phyloP scores from a whole-genome alignment of 768 basidiomycete genomes.

The Leccinum ochraceum region DNA sequence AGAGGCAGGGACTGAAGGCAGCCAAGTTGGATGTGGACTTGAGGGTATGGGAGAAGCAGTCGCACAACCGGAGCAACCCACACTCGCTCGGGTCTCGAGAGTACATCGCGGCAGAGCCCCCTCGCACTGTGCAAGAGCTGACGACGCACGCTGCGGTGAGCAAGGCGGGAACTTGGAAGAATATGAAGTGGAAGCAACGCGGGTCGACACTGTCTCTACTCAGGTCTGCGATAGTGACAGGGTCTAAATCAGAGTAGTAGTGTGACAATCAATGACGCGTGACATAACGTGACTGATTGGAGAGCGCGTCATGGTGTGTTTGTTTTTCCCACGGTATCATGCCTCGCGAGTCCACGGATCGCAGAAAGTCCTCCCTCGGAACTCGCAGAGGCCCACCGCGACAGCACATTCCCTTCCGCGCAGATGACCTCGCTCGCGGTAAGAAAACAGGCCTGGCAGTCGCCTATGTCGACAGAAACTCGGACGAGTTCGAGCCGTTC shows the following conservation, averaged over 20 bases:
- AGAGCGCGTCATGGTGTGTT: slow-evolving; percentile 31
- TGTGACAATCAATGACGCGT: slow-evolving; percentile 15
- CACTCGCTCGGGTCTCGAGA: slow-evolving; percentile 49
- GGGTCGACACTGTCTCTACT: slow-evolving; percentile 17
- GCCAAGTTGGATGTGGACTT: slow-evolving; percentile 37
- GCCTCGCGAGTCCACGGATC: slow-evolving; percentile 28
- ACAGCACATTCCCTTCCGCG: slow-evolving; percentile 74
- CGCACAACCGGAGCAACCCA: slow-evolving; percentile 44
- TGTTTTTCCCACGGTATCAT: slow-evolving; percentile 29
- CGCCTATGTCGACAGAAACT: slow-evolving; percentile 65
- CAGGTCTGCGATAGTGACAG: slow-evolving; percentile 23
- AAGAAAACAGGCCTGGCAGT: slow-evolving; percentile 80
- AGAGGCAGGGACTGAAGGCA: slow-evolving; percentile 41
- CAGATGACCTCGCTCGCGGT: slow-evolving; percentile 73
- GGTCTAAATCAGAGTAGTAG: background rate
- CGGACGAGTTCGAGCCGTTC: slow-evolving; percentile 84
- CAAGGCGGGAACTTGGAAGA: slow-evolving; percentile 7
- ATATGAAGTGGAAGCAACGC: background rate
- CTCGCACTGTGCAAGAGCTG: slow-evolving; percentile 22
- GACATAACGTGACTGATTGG: slow-evolving; percentile 27
- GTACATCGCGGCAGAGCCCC: slow-evolving; percentile 42
- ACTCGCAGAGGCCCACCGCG: slow-evolving; percentile 60
- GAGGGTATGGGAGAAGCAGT: slow-evolving; percentile 28
- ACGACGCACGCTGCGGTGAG: slow-evolving; percentile 13
- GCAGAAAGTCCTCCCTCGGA: slow-evolving; percentile 41